phyloP scores from a whole-genome alignment of 2,329 filamentous ascomycete genomes.

The Didymella pomorum region DNA sequence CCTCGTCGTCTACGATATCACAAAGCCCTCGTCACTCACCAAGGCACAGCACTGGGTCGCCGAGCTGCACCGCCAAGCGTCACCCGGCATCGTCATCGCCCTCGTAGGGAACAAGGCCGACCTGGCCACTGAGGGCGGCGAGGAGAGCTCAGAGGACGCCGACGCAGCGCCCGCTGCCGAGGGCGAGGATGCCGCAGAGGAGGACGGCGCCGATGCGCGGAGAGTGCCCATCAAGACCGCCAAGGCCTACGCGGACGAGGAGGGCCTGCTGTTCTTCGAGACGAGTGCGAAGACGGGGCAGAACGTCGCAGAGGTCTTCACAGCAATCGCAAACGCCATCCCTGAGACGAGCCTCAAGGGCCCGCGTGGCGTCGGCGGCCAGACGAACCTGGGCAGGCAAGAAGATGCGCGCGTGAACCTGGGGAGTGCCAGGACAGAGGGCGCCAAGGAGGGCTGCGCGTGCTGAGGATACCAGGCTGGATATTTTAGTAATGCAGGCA shows the following conservation, averaged over 20 bases:
- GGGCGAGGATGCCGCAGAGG: conserved; percentile 61
- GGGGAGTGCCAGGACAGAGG: conserved; percentile 72
- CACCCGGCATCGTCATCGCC: conserved; percentile 94
- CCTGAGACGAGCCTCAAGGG: conserved; percentile 96
- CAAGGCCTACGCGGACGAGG: conserved; percentile 92
- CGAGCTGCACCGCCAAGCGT: conserved; percentile 94
- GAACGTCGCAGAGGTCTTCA: conserved; percentile 96
- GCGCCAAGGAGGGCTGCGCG: conserved; percentile 89
- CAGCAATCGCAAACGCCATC: conserved; percentile 96
- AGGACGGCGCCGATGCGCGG: conserved; percentile 75
- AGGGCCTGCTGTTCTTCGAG: conserved; percentile 94
- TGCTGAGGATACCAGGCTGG: conserved; percentile 63
- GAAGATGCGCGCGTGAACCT: conserved; percentile 82
- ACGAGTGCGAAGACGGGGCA: conserved; percentile 96
- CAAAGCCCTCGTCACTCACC: conserved; percentile 91
- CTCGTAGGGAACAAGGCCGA: conserved; percentile 91
- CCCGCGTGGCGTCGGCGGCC: conserved; percentile 70
- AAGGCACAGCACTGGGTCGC: conserved; percentile 99
- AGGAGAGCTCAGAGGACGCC: conserved; percentile 58
- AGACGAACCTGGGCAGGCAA: conserved; percentile 63
- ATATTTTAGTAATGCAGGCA: conserved; percentile 19
- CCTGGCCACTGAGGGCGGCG: conserved; percentile 65
- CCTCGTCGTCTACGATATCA: conserved; percentile 97
- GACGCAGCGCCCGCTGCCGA: conserved; percentile 59
- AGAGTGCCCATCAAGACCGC: conserved; percentile 93